Conservation (phyloP, 1,139 yeast genomes). For the Geotrichum australiense region DNA sequence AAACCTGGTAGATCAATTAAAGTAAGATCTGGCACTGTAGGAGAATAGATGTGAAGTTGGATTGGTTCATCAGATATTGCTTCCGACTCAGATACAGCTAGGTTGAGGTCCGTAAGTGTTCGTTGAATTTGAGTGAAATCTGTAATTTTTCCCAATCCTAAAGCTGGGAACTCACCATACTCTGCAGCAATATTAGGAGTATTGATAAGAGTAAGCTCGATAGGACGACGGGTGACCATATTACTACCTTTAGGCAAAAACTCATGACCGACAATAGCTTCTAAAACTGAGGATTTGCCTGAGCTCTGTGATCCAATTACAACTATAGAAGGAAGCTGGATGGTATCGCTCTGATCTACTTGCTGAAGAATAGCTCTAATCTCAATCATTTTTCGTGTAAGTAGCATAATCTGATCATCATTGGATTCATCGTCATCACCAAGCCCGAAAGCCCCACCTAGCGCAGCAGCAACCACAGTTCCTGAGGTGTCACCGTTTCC, state of each 20-base stretch:
- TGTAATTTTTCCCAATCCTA: constrained; percentile 71
- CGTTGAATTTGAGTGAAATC: constrained; percentile 86
- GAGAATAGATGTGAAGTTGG: constrained; percentile 82
- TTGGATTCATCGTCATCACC: constrained; percentile 29
- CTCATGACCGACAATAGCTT: constrained; percentile 90
- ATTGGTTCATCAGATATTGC: constrained; percentile 90
- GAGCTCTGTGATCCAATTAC: constrained; percentile 97
- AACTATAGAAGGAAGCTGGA: constrained; percentile 87
- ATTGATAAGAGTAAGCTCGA: constrained; percentile 84
- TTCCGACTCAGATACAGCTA: constrained; percentile 82
- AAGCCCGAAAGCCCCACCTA: constrained; percentile 34
- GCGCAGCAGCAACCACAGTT: constrained; percentile 30
- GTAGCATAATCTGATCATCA: constrained; percentile 54
- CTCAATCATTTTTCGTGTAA: constrained; percentile 95
- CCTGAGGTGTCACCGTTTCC: constrained; percentile 28
- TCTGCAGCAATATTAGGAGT: constrained; percentile 79
- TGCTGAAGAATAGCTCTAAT: constrained; percentile 71
- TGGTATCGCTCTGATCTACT: constrained; percentile 69
- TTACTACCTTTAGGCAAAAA: constrained; percentile 90
- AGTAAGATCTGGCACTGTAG: constrained; percentile 88
- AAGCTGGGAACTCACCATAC: constrained; percentile 88
- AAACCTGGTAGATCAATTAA: constrained; percentile 96
- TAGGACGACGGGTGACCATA: constrained; percentile 95
- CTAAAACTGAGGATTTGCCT: constrained; percentile 91
- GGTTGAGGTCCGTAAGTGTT: constrained; percentile 74